Evolutionary conservation across 2,329 filamentous ascomycete species (phyloP), one percentile per base, ranked within the genome.

Genomic region (Coniosporium tulheliwenetii): DNA sequence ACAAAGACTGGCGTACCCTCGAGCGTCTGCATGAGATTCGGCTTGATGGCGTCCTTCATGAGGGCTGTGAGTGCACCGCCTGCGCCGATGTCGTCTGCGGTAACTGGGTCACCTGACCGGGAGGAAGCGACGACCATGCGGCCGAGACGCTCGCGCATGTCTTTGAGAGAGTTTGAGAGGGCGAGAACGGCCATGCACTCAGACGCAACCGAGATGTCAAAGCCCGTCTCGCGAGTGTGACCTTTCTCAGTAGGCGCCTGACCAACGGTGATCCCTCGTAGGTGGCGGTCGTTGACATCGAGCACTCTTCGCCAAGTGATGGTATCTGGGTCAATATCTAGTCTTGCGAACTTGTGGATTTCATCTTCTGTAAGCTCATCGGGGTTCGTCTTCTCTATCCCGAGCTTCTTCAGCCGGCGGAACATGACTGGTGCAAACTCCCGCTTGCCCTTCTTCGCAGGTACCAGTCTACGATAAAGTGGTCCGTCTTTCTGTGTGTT

Each of bases 101-200:
- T 96, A 38, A 98, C 81, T 1, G 91, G 85, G 45, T 96, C 87
- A 39, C 91, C 91, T 48, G 68, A 70, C 53, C 72, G 78, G 35
- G 87, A 95, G 45, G 81, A 87, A 43, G 85, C 91, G 48, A 98
- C 80, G 2, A 98, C 91, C 86, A 98, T 96, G 50, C 83, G 77
- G 41, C 91, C 91, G 29, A 98, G 75, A 44, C 91, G 80, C 62
- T 95, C 87, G 43, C 91, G 78, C 79, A 98, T 83, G 54, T 98
- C 91, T 30, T 70, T 67, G 45, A 96, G 71, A 57, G 80, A 77
- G 47, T 85, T 95, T 66, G 85, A 93, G 49, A 98, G 75, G 8
- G 91, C 91, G 42, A 98, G 77, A 45, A 98, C 93, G 45, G 91
- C 91, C 91, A 98, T 98, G 60, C 86, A 94, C 62, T 96, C 91